Percentiles rank a stretch among this genome's conserved stretches.
These are phyloP conservation scores for Phytopythium delawarense DNA, from an alignment of 352 stramenopile species.

Conservation along the genomic window DNA sequence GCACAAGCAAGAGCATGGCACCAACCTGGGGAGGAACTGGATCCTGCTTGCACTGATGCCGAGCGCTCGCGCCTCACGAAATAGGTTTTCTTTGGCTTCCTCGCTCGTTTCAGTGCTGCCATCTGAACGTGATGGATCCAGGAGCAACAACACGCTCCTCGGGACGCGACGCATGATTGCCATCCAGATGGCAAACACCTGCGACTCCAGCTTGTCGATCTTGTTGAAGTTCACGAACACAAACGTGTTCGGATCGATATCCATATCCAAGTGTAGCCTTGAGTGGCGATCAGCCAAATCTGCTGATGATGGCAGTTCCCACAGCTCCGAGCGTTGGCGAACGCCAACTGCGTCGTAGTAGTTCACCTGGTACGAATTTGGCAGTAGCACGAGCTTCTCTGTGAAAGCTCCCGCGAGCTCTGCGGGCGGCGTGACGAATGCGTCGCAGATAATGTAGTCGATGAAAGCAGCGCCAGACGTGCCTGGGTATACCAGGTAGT, in stretches of 20 bases:
- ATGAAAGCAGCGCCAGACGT: slow-evolving; percentile 71
- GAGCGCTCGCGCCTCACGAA: slow-evolving; percentile 36
- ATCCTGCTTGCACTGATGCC: slow-evolving; percentile 48
- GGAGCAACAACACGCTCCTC: slow-evolving; percentile 44
- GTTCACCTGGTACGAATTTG: slow-evolving; percentile 82
- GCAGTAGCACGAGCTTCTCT: slow-evolving; percentile 72
- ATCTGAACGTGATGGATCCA: slow-evolving; percentile 33
- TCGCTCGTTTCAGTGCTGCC: slow-evolving; percentile 13
- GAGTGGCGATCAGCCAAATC: too few relatives aligned
- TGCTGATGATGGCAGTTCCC: not conserved
- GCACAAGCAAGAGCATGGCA: slow-evolving; percentile 1
- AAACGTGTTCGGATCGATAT: slow-evolving; percentile 18
- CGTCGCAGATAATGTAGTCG: slow-evolving; percentile 74
- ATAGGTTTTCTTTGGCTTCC: slow-evolving; percentile 47
- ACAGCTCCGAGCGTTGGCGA: not conserved
- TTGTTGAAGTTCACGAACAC: slow-evolving; percentile 89
- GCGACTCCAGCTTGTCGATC: slow-evolving; percentile 78
- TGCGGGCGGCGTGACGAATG: slow-evolving; percentile 38
- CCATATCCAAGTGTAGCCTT: not conserved
- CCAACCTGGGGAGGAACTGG: slow-evolving; percentile 46
- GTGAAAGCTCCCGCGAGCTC: slow-evolving; percentile 40
- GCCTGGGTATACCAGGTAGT: slow-evolving; percentile 82
- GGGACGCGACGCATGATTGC: slow-evolving; percentile 54
- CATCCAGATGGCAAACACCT: slow-evolving; percentile 73
- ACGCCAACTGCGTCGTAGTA: slow-evolving; percentile 30